Evolutionary conservation across 2,329 filamentous ascomycete genomes (phyloP).

Genomic region (Chaetoscypha palmicola): DNA sequence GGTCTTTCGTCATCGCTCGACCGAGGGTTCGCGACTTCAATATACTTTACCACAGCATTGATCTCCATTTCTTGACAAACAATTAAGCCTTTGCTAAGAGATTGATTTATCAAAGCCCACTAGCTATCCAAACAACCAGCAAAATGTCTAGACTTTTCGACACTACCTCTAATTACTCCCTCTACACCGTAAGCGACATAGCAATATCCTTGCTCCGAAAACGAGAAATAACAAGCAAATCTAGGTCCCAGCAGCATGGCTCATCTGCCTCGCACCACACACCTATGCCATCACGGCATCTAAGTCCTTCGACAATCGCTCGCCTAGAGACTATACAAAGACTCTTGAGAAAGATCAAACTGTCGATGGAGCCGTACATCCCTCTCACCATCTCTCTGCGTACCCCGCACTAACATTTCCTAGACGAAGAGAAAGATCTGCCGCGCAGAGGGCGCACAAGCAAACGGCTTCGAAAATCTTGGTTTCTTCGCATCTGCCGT

Average conservation of each 20-base stretch:
- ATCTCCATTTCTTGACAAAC: neutral
- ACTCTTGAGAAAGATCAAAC: constrained; percentile 26
- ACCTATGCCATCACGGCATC: constrained; percentile 26
- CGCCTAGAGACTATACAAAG: constrained; percentile 28
- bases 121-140: too few relatives aligned
- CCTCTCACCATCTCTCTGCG: neutral
- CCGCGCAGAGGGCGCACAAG: constrained; percentile 33
- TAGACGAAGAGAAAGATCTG: constrained; percentile 30
- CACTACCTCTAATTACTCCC: constrained; percentile 11
- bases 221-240: neutral
- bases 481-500: constrained; percentile 34
- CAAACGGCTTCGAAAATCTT: constrained; percentile 35
- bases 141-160: constrained; percentile 13
- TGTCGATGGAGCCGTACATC: constrained; percentile 26
- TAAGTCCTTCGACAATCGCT: constrained; percentile 25
- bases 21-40: too few relatives aligned
- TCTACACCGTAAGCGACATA: constrained; percentile 16
- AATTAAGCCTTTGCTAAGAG: neutral
- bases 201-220: too few relatives aligned
- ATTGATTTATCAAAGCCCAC: neutral
- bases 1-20: too few relatives aligned
- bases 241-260: constrained; percentile 28
- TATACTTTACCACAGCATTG: neutral
- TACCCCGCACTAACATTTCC: neutral
- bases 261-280: constrained; percentile 31